These are phyloP conservation scores for Cyanidioschyzon merolae DNA, from an alignment of 23 red algal genomes.

Conservation along the genomic window DNA sequence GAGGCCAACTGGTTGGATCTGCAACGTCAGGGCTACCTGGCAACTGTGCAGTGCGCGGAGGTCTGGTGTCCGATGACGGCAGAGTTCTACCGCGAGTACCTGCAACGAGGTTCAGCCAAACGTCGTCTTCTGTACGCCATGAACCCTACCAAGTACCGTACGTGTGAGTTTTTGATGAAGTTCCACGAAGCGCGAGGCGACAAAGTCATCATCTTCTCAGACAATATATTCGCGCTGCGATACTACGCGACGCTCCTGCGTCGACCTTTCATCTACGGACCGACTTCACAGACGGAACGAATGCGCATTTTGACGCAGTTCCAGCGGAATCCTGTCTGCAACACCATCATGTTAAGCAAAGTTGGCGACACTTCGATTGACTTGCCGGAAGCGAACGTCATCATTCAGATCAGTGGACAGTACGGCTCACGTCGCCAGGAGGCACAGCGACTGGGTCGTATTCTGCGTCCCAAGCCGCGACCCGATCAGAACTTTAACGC, in stretches of 20 bases:
- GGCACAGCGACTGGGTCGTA: slow-evolving; percentile 87
- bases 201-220: slow-evolving; percentile 97
- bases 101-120: slow-evolving; percentile 39
- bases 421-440: slow-evolving; percentile 97
- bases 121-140: slow-evolving; percentile 94
- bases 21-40: slow-evolving; percentile 75
- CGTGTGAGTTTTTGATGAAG: slow-evolving; percentile 72
- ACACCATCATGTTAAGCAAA: slow-evolving; percentile 81
- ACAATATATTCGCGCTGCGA: slow-evolving; percentile 86
- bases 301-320: slow-evolving; percentile 81
- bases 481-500: slow-evolving; percentile 96
- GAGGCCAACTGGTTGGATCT: slow-evolving; percentile 99
- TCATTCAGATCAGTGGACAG: slow-evolving; percentile 90
- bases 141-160: slow-evolving; percentile 98
- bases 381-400: slow-evolving; percentile 92
- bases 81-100: slow-evolving; percentile 89
- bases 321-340: slow-evolving; percentile 63
- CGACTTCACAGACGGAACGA: slow-evolving; percentile 80
- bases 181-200: slow-evolving; percentile 88
- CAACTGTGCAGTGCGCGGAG: slow-evolving; percentile 97
- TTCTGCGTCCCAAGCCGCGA: slow-evolving; percentile 86
- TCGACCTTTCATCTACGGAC: slow-evolving; percentile 84
- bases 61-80: slow-evolving; percentile 99
- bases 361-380: slow-evolving; percentile 97
- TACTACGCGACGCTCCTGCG: slow-evolving; percentile 54